A percentile compares a stretch with the other conserved stretches of the same genome.
phyloP scores from a whole-genome alignment of 345 rosid species.

The Isatis tinctoria region DNA sequence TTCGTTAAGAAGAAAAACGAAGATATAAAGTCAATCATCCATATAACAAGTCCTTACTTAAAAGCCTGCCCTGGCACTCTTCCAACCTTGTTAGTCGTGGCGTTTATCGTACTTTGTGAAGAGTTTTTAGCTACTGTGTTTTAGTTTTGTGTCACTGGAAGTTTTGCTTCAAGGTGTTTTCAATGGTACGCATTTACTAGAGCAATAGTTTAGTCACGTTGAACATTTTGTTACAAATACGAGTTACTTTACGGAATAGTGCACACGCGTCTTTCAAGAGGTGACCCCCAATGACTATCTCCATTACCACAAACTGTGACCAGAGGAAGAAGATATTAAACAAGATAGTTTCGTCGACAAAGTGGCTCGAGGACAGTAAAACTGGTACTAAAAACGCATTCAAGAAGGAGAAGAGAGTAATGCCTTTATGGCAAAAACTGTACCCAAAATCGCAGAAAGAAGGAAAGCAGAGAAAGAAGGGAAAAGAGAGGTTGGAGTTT shows the following conservation, averaged over 20 bases:
- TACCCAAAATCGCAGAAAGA: not conserved
- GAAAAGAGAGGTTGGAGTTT: slow-evolving; percentile 12
- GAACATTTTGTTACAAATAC: not conserved
- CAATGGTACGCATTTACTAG: not conserved
- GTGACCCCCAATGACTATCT: slow-evolving; percentile 6
- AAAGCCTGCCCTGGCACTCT: too few relatives aligned
- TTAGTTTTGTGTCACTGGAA: too few relatives aligned
- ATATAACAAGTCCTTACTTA: too few relatives aligned
- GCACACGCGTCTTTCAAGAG: not conserved
- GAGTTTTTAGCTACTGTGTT: not conserved
- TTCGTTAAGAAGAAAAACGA: too few relatives aligned
- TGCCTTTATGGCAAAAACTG: not conserved
- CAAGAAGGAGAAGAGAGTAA: not conserved
- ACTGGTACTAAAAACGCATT: not conserved
- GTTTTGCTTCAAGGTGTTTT: not conserved
- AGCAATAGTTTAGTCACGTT: not conserved
- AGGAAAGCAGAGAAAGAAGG: not conserved
- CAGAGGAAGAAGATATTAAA: not conserved
- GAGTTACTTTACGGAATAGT: not conserved
- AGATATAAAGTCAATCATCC: too few relatives aligned
- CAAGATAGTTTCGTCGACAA: not conserved
- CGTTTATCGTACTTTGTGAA: not conserved
- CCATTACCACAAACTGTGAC: slow-evolving; percentile 10
- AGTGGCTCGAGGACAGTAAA: not conserved
- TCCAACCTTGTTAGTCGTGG: too few relatives aligned